phyloP scores from a whole-genome alignment of 2,329 filamentous ascomycete species.

The Claviceps purpurea region DNA sequence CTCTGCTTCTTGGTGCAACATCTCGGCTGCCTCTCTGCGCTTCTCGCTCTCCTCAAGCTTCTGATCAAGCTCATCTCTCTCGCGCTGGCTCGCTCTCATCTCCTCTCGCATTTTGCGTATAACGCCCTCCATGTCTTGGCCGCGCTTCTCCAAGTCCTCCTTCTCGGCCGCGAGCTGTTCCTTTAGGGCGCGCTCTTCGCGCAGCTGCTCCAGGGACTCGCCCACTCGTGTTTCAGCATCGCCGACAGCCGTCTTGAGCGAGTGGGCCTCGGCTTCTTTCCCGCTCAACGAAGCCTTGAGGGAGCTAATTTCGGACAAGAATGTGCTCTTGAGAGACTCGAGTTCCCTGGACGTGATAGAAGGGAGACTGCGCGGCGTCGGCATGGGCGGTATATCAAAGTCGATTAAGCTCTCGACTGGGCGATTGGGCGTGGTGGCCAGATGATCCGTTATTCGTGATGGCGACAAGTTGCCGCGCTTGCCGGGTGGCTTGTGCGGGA shows the following conservation, averaged over 20 bases:
- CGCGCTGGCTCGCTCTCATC: slow-evolving; percentile 62
- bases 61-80: slow-evolving; percentile 64
- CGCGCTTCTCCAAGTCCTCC: slow-evolving; percentile 70
- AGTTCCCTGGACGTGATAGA: slow-evolving; percentile 84
- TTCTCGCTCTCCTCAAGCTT: slow-evolving; percentile 68
- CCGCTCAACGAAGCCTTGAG: slow-evolving; percentile 83
- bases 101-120: slow-evolving; percentile 71
- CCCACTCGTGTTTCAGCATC: slow-evolving; percentile 90
- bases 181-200: slow-evolving; percentile 58
- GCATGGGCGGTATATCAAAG: slow-evolving; percentile 78
- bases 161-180: slow-evolving; percentile 65
- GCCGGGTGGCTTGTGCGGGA: slow-evolving; percentile 36
- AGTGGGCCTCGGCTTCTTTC: slow-evolving; percentile 82
- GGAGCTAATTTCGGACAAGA: slow-evolving; percentile 87
- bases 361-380: slow-evolving; percentile 82
- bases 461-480: slow-evolving; percentile 19
- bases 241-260: slow-evolving; percentile 71
- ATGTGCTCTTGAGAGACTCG: slow-evolving; percentile 80
- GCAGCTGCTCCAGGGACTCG: slow-evolving; percentile 68
- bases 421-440: slow-evolving; percentile 33
- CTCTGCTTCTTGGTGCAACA: slow-evolving; percentile 62
- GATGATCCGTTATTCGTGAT: slow-evolving; percentile 17
- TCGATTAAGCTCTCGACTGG: slow-evolving; percentile 56
- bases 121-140: slow-evolving; percentile 73
- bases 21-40: slow-evolving; percentile 59